These are phyloP conservation scores for Pisolithus tinctorius DNA, from an alignment of 768 basidiomycete genomes.

Conservation along the genomic window DNA sequence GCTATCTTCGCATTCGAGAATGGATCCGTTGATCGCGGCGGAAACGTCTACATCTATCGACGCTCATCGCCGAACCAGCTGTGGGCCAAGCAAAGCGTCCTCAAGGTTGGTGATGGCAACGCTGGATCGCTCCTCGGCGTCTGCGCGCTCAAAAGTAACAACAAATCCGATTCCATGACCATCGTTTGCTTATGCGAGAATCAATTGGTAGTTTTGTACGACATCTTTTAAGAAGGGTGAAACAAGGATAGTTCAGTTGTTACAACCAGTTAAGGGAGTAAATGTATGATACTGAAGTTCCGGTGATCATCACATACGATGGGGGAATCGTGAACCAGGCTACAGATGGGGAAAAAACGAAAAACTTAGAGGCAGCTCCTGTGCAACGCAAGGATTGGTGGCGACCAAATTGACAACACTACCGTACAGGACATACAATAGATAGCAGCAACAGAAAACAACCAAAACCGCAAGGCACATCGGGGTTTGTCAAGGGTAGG, in stretches of 20 bases:
- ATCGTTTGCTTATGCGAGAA: constrained; percentile 74
- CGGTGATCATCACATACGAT: constrained; percentile 22
- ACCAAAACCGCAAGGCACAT: constrained; percentile 9
- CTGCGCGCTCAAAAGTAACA: constrained; percentile 36
- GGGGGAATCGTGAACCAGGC: constrained; percentile 31
- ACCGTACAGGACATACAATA: constrained; percentile 24
- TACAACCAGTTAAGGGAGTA: constrained; percentile 30
- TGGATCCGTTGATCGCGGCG: constrained; percentile 57
- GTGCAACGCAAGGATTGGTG: constrained; percentile 2
- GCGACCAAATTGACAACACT: constrained; percentile 14
- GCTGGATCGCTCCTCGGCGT: constrained; percentile 78
- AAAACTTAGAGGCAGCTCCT: constrained; percentile 15
- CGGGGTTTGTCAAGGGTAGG: constrained; percentile 1
- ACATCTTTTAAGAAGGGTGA: constrained; percentile 23
- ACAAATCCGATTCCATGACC: constrained; percentile 28
- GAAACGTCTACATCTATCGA: constrained; percentile 85
- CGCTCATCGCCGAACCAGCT: constrained; percentile 41
- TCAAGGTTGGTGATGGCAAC: constrained; percentile 64
- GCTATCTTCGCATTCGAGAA: constrained; percentile 81
- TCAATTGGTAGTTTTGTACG: constrained; percentile 56
- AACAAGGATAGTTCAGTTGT: constrained; percentile 23
- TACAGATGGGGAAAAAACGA: constrained; percentile 21
- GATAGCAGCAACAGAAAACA: constrained; percentile 20
- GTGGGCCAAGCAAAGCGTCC: constrained; percentile 74
- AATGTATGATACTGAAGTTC: constrained; percentile 29